Evolutionary conservation across 176 grass and related monocot species (phyloP).

Genomic region (Leersia perrieri): DNA sequence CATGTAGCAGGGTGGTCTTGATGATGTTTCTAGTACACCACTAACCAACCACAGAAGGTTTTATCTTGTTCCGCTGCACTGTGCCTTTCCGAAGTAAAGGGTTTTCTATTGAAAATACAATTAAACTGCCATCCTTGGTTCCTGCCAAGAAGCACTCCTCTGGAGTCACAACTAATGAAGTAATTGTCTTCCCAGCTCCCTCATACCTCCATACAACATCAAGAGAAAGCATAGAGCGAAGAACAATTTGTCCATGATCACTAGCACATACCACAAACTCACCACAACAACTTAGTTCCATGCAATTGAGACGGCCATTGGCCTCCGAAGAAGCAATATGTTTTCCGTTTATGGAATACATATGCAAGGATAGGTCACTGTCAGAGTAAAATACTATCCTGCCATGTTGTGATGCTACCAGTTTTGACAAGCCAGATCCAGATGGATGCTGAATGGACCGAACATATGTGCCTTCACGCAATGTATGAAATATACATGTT

Average conservation of each 20-base stretch:
- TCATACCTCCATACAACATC: conserved; percentile 76
- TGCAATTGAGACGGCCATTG: conserved; percentile 80
- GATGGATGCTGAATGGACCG: conserved; percentile 80
- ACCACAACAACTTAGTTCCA: conserved; percentile 90
- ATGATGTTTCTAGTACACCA: conserved; percentile 24
- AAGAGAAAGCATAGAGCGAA: conserved; percentile 92
- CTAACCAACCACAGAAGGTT: conserved; percentile 28
- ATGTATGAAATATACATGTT: conserved; percentile 95
- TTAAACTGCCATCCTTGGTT: conserved; percentile 81
- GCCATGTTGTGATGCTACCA: conserved; percentile 83
- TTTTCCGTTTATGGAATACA: conserved; percentile 96
- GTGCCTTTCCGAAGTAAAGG: conserved; percentile 50
- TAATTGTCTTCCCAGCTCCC: conserved; percentile 78
- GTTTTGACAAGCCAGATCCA: conserved; percentile 63
- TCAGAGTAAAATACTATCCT: conserved; percentile 83
- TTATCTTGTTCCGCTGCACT: conserved; percentile 29
- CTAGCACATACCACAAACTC: conserved; percentile 84
- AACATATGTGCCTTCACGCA: conserved; percentile 73
- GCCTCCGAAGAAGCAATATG: conserved; percentile 71
- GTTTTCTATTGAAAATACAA: conserved; percentile 86
- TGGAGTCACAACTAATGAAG: conserved; percentile 76
- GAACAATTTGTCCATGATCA: conserved; percentile 78
- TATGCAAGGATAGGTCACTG: conserved; percentile 71
- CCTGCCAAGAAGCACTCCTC: conserved; percentile 94
- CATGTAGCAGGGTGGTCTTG: conserved; percentile 2